Percentiles rank a stretch among this genome's conserved stretches.
These are phyloP conservation scores for Phytophthora ohioensis DNA, from an alignment of 352 stramenopile genomes.

Conservation along the genomic window DNA sequence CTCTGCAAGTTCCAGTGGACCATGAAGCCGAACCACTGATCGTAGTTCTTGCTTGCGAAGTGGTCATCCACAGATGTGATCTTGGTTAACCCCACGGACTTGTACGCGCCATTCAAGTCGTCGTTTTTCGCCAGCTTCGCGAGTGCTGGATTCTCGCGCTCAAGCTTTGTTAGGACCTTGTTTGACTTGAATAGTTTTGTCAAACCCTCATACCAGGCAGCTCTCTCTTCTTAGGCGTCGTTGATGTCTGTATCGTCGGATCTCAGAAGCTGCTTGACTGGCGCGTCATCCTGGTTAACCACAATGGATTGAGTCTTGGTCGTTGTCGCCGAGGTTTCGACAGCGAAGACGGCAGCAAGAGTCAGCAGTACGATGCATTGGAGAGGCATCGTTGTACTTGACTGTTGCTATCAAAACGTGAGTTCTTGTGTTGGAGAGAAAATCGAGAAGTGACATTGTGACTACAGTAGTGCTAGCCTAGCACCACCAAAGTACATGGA, in stretches of 20 bases:
- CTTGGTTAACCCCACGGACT: background rate
- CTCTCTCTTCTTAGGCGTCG: conserved; percentile 1
- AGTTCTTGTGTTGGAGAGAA: background rate
- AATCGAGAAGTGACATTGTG: background rate
- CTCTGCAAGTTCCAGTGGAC: background rate
- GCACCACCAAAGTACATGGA: no score
- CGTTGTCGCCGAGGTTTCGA: background rate
- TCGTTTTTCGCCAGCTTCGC: background rate
- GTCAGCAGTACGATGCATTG: background rate
- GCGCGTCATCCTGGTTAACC: background rate
- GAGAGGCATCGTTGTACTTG: background rate
- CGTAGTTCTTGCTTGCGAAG: background rate
- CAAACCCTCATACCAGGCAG: background rate
- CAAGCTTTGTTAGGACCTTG: background rate
- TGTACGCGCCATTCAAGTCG: background rate
- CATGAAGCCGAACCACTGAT: background rate
- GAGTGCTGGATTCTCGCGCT: background rate
- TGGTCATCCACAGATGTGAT: background rate
- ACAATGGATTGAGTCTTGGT: background rate
- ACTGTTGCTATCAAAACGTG: background rate
- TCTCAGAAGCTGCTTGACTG: conserved; percentile 1
- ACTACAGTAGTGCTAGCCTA: background rate
- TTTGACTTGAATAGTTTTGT: background rate
- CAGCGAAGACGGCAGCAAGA: background rate
- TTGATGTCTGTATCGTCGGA: background rate